Evolutionary conservation across 1,284 basidiomycete genomes (phyloP).

Genomic region (Leccinum griseonigrum): DNA sequence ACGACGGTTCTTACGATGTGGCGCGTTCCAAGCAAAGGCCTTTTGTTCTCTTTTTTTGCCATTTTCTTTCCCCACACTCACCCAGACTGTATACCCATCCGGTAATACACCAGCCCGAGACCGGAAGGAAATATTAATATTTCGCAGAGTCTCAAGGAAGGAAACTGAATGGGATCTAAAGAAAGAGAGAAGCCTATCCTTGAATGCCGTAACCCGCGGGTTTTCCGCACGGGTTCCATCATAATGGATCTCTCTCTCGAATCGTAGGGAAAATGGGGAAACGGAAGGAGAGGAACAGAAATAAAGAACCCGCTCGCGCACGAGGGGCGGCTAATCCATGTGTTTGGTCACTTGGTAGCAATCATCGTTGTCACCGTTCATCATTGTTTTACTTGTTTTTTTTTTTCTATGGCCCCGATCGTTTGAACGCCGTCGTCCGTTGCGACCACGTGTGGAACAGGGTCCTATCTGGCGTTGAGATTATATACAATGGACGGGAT

Average conservation of each 20-base stretch:
- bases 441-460: background rate
- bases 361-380: background rate
- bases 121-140: background rate
- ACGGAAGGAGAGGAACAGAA: background rate
- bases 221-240: background rate
- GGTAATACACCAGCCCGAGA: background rate
- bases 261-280: background rate
- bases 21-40: background rate
- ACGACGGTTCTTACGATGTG: background rate
- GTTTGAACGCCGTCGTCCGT: conserved; percentile 6
- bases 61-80: background rate
- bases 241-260: background rate
- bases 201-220: background rate
- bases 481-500: background rate
- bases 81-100: background rate
- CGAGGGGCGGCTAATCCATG: background rate
- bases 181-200: background rate
- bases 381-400: background rate
- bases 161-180: background rate
- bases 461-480: background rate
- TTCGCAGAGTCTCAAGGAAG: background rate
- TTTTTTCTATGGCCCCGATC: background rate
- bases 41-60: background rate
- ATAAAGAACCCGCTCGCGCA: background rate
- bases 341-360: background rate